Evolutionary conservation across 2,329 filamentous ascomycete species (phyloP).

Genomic region (Teratosphaeriaceae sp.): DNA sequence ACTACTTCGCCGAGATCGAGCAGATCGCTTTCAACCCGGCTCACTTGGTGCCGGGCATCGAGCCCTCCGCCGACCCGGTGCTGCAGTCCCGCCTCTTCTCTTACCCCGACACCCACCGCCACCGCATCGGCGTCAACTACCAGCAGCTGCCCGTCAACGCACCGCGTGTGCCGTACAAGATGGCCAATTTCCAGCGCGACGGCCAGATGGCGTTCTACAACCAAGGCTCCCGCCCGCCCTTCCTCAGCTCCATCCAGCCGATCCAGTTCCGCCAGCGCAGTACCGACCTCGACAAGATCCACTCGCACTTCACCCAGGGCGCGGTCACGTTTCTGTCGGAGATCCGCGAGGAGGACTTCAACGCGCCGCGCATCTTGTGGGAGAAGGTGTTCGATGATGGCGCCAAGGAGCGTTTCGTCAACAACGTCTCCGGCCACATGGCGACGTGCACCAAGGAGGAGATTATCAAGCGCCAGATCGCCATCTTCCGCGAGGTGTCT

Average conservation of each 20-base stretch:
- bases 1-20: slow-evolving; percentile 62
- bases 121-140: slow-evolving; percentile 53
- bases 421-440: slow-evolving; percentile 58
- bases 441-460: slow-evolving; percentile 51
- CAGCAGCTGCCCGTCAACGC: slow-evolving; percentile 51
- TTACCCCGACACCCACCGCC: slow-evolving; percentile 59
- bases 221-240: slow-evolving; percentile 53
- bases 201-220: slow-evolving; percentile 64
- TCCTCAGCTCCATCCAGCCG: slow-evolving; percentile 48
- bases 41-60: slow-evolving; percentile 60
- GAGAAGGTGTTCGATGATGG: slow-evolving; percentile 55
- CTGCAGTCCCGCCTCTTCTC: slow-evolving; percentile 65
- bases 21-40: slow-evolving; percentile 63
- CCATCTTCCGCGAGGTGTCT: slow-evolving; percentile 58
- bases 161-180: slow-evolving; percentile 50
- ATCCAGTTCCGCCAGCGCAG: slow-evolving; percentile 42
- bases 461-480: slow-evolving; percentile 58
- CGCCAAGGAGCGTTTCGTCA: slow-evolving; percentile 52
- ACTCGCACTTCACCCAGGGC: slow-evolving; percentile 44
- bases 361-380: slow-evolving; percentile 52
- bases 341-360: slow-evolving; percentile 49
- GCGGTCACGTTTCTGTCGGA: slow-evolving; percentile 47
- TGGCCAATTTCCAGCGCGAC: slow-evolving; percentile 64
- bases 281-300: slow-evolving; percentile 44
- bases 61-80: slow-evolving; percentile 64